phyloP scores from a whole-genome alignment of 2,329 filamentous ascomycete species.

The Colletotrichum trifolii region DNA sequence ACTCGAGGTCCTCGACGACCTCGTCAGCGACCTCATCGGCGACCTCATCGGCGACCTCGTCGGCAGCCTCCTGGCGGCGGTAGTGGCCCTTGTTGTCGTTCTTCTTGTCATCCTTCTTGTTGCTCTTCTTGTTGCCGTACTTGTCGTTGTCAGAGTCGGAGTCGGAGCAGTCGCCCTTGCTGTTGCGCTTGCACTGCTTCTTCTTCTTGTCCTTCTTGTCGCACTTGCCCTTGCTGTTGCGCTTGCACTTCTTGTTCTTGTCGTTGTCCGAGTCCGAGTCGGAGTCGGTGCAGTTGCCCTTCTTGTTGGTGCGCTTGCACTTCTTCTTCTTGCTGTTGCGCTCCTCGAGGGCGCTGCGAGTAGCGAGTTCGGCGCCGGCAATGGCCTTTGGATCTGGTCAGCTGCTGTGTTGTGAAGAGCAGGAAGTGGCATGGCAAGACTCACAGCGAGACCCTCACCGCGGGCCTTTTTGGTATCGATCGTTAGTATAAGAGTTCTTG shows the following conservation, averaged over 20 bases:
- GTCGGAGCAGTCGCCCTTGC: constrained; percentile 25
- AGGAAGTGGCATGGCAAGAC: neutral
- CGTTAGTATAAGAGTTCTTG: neutral
- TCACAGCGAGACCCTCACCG: constrained; percentile 11
- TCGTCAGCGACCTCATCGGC: neutral
- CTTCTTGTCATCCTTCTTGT: constrained; percentile 14
- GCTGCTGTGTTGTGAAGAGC: neutral
- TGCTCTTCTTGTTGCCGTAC: constrained; percentile 9
- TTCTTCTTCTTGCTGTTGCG: constrained; percentile 30
- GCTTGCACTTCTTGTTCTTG: constrained; percentile 24
- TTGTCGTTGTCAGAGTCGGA: constrained; percentile 16
- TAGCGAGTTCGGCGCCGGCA: constrained; percentile 2
- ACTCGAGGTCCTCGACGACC: neutral
- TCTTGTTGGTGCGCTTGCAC: constrained; percentile 29
- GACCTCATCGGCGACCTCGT: neutral
- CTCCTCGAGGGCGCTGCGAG: constrained; percentile 6
- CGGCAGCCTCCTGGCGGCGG: constrained; percentile 9
- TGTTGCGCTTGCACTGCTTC: constrained; percentile 34
- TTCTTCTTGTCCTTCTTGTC: constrained; percentile 15
- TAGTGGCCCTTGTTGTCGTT: constrained; percentile 14
- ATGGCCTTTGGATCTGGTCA: constrained; percentile 1
- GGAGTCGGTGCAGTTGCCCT: constrained; percentile 19
- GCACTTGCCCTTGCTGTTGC: constrained; percentile 19
- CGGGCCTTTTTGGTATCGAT: neutral
- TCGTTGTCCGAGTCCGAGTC: constrained; percentile 14